Evolutionary conservation across 2,329 filamentous ascomycete species (phyloP).

Genomic region (Hypoxylon sp.): DNA sequence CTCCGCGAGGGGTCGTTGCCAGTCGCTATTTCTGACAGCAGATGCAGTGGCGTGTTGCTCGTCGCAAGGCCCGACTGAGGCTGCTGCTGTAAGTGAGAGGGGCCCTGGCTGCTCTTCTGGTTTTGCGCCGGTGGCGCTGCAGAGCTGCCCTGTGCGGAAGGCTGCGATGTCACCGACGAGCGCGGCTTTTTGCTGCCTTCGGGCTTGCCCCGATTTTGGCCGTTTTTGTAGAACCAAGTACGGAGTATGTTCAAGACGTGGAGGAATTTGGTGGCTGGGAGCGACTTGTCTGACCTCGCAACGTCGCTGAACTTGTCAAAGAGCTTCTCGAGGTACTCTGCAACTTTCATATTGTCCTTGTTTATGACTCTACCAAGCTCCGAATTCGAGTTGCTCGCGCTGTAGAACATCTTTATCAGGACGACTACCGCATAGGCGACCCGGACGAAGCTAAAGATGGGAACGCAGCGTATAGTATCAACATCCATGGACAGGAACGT

Average conservation of each 20-base stretch:
- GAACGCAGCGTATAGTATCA: slow-evolving; percentile 66
- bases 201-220: slow-evolving; percentile 29
- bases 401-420: slow-evolving; percentile 77
- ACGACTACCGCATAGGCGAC: slow-evolving; percentile 76
- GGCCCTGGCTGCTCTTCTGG: slow-evolving; percentile 11
- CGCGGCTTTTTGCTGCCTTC: slow-evolving; percentile 27
- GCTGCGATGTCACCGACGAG: neutral
- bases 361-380: slow-evolving; percentile 75
- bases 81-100: slow-evolving; percentile 31
- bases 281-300: slow-evolving; percentile 68
- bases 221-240: slow-evolving; percentile 70
- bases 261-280: slow-evolving; percentile 74
- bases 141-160: slow-evolving; percentile 16
- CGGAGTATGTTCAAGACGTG: slow-evolving; percentile 75
- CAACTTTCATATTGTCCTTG: slow-evolving; percentile 70
- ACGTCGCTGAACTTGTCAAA: slow-evolving; percentile 72
- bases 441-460: slow-evolving; percentile 75
- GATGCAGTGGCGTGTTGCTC: slow-evolving; percentile 61
- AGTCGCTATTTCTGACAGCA: slow-evolving; percentile 65
- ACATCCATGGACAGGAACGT: slow-evolving; percentile 69
- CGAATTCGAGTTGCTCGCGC: slow-evolving; percentile 67
- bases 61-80: slow-evolving; percentile 43
- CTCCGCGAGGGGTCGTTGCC: slow-evolving; percentile 48
- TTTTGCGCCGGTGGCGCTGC: neutral
- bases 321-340: slow-evolving; percentile 72